These are phyloP conservation scores for Phycomyces blakesleeanus DNA, from an alignment of 192 early-diverging fungal species.

Conservation along the genomic window DNA sequence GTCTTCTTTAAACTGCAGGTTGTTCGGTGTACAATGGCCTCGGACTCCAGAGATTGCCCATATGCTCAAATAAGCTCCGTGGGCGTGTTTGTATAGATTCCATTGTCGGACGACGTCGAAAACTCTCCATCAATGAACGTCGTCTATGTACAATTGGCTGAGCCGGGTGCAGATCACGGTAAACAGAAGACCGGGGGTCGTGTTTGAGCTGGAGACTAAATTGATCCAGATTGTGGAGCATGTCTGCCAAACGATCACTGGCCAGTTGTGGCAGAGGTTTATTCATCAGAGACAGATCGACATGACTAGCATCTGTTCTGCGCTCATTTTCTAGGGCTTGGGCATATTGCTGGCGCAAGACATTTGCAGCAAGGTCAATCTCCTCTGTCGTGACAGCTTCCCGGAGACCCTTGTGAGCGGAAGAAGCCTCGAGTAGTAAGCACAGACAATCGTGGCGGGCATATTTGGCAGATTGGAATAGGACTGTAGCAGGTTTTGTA, in stretches of 20 bases:
- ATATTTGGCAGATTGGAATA: constrained; percentile 36
- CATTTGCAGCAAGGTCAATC: not conserved
- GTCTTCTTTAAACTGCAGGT: not conserved
- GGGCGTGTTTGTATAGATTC: not conserved
- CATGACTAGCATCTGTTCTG: not conserved
- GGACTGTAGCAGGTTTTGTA: constrained; percentile 14
- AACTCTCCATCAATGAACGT: constrained; percentile 1
- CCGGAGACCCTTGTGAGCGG: not conserved
- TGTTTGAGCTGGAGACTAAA: too few species aligned
- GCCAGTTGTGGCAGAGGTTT: too few species aligned
- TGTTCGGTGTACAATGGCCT: not conserved
- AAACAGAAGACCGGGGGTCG: too few species aligned
- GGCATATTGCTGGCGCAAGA: constrained; percentile 8
- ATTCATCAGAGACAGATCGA: too few species aligned
- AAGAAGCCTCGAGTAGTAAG: constrained; percentile 12
- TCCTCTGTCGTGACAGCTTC: constrained; percentile 1
- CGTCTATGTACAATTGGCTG: not conserved
- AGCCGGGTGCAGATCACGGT: too few species aligned
- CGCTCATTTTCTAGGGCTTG: not conserved
- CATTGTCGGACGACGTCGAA: not conserved
- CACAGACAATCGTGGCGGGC: constrained; percentile 15
- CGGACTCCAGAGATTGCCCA: constrained; percentile 8
- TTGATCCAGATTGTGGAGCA: too few species aligned
- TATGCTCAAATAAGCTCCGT: constrained; percentile 4
- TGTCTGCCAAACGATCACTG: too few species aligned